Conservation (phyloP, 257 asterid species). For the Solanum bulbocastanum region DNA sequence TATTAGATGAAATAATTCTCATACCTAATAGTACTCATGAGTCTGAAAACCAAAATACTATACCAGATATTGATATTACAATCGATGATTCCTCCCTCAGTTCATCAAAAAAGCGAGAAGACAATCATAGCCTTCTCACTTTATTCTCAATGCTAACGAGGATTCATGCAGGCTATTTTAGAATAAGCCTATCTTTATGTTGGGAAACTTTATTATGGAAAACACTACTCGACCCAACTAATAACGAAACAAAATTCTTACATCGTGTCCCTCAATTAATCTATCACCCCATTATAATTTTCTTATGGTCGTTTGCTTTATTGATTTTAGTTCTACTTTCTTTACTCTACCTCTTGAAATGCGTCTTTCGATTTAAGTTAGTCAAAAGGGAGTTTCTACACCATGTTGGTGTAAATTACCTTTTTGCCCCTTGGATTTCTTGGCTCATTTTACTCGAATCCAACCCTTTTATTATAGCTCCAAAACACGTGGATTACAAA, state of each 20-base stretch:
- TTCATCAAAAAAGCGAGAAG: neutral
- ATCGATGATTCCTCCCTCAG: neutral
- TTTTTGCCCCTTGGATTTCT: constrained; percentile 68
- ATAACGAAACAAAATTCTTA: neutral
- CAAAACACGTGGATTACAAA: constrained; percentile 8
- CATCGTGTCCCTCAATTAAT: constrained; percentile 12
- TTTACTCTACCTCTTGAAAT: constrained; percentile 27
- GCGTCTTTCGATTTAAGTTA: constrained; percentile 31
- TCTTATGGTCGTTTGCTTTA: constrained; percentile 36
- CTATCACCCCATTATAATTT: constrained; percentile 8
- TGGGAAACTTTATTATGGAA: constrained; percentile 58
- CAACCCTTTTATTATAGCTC: constrained; percentile 33
- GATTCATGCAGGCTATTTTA: constrained; percentile 55
- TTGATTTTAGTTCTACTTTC: constrained; percentile 31
- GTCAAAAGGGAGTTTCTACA: constrained; percentile 42
- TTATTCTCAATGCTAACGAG: constrained; percentile 16
- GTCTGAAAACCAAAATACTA: neutral
- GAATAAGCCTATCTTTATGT: constrained; percentile 49
- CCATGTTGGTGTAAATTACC: constrained; percentile 59
- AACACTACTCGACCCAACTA: constrained; percentile 31
- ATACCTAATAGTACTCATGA: neutral
- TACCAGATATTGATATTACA: neutral
- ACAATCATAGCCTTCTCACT: too few relatives aligned
- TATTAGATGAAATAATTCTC: neutral
- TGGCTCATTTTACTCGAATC: constrained; percentile 59